A percentile compares a stretch with the other conserved stretches of the same genome.
Conservation (phyloP, 345 rosid species). For the Moricandia arvensis region DNA sequence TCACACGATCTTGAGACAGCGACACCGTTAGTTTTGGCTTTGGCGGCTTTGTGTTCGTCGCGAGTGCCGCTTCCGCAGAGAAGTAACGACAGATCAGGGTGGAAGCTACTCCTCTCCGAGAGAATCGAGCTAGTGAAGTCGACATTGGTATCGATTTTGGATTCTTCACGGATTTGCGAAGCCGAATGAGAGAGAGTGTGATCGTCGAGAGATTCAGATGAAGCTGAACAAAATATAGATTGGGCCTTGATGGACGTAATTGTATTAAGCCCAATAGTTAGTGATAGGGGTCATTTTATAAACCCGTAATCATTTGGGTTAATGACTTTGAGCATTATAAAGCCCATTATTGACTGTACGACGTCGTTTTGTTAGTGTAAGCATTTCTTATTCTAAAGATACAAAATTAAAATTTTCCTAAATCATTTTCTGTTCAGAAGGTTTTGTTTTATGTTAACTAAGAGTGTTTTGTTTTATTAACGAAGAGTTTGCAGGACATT, state of each 20-base stretch:
- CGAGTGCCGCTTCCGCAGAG: constrained; percentile 43
- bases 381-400: too few relatives aligned
- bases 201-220: constrained; percentile 12
- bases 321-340: not conserved
- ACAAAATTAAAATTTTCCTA: too few relatives aligned
- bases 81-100: constrained; percentile 37
- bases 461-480: too few relatives aligned
- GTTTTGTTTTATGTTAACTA: too few relatives aligned
- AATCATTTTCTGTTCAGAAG: too few relatives aligned
- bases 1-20: constrained; percentile 76
- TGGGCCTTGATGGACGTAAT: not conserved
- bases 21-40: constrained; percentile 46
- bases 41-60: constrained; percentile 42
- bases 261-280: not conserved
- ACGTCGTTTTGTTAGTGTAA: too few relatives aligned
- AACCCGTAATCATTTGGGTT: not conserved
- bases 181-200: not conserved
- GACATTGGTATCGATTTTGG: constrained; percentile 47
- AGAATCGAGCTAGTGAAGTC: constrained; percentile 51
- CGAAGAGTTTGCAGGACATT: too few relatives aligned
- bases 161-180: constrained; percentile 3
- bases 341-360: not conserved
- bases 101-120: constrained; percentile 41
- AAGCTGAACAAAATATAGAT: not conserved
- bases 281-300: too few relatives aligned